These are phyloP conservation scores for Leishmania major DNA, from an alignment of 208 protist genomes.

Conservation along the genomic window DNA sequence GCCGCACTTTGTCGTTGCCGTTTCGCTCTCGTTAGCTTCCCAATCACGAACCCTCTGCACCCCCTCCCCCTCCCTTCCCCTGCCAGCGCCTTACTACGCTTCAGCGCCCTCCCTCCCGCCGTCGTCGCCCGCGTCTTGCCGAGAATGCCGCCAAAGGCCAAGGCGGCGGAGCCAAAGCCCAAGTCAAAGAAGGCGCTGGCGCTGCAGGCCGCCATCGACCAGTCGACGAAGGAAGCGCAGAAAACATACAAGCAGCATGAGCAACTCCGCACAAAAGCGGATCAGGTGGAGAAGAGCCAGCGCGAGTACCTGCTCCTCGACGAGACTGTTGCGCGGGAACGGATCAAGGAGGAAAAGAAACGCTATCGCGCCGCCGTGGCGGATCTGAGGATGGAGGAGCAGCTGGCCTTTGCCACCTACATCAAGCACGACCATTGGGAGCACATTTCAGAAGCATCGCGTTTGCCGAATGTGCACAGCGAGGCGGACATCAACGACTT, in stretches of 20 bases:
- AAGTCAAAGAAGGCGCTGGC: slow-evolving; percentile 58
- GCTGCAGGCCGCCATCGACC: slow-evolving; percentile 54
- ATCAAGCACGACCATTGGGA: slow-evolving; percentile 82
- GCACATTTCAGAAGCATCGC: slow-evolving; percentile 60
- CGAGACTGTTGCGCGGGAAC: slow-evolving; percentile 54
- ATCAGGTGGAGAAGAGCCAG: slow-evolving; percentile 59
- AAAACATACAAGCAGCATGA: slow-evolving; percentile 88
- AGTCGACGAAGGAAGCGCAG: slow-evolving; percentile 60
- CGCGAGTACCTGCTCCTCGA: slow-evolving; percentile 58
- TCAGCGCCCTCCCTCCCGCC: not conserved
- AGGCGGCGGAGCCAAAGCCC: slow-evolving; percentile 45
- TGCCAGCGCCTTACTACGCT: not conserved
- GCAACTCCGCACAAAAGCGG: slow-evolving; percentile 46
- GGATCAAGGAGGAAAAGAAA: slow-evolving; percentile 57
- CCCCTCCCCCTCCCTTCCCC: too few species aligned
- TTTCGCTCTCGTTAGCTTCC: not conserved
- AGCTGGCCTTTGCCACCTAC: slow-evolving; percentile 75
- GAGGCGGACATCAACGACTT: slow-evolving; percentile 92
- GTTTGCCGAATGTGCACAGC: slow-evolving; percentile 76
- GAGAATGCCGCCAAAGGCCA: slow-evolving; percentile 48
- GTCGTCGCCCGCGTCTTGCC: not conserved
- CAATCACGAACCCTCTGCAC: not conserved
- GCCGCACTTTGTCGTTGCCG: too few species aligned
- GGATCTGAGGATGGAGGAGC: slow-evolving; percentile 47
- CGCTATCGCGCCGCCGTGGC: slow-evolving; percentile 42